Evolutionary conservation across 2,329 filamentous ascomycete genomes (phyloP).

Genomic region (Blastomyces parvus): DNA sequence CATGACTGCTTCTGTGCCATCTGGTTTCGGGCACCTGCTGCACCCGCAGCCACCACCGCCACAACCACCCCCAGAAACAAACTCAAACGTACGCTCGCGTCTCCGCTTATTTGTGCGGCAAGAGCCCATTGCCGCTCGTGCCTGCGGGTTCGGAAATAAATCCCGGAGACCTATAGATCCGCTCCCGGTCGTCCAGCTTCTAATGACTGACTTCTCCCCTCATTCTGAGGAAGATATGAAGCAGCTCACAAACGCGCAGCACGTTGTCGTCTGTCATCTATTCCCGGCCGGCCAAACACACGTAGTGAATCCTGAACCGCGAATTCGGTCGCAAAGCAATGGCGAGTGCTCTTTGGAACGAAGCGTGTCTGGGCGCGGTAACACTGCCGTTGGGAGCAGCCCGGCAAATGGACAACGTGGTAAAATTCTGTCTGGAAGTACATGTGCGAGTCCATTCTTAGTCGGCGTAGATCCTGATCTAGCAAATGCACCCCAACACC

Average conservation of each 20-base stretch:
- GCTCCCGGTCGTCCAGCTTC: constrained; percentile 39
- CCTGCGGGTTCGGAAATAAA: constrained; percentile 39
- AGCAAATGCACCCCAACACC: constrained; percentile 32
- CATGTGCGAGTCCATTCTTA: constrained; percentile 36
- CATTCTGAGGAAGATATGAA: constrained; percentile 29
- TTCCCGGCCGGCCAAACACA: constrained; percentile 24
- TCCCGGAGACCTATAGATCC: constrained; percentile 40
- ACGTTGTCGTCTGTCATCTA: constrained; percentile 38
- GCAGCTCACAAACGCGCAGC: constrained; percentile 32
- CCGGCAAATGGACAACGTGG: constrained; percentile 19
- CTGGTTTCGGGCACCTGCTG: constrained; percentile 31
- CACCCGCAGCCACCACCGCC: constrained; percentile 23
- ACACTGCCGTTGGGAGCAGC: constrained; percentile 16
- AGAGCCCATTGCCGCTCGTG: constrained; percentile 38
- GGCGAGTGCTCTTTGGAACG: constrained; percentile 8
- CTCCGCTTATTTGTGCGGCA: constrained; percentile 38
- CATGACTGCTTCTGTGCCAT: constrained; percentile 22
- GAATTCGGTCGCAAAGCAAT: constrained; percentile 14
- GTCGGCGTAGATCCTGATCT: constrained; percentile 37
- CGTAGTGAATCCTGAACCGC: constrained; percentile 13
- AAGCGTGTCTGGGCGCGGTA: neutral
- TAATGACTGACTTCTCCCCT: constrained; percentile 37
- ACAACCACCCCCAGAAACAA: constrained; percentile 19
- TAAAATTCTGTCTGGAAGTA: constrained; percentile 30
- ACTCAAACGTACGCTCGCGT: constrained; percentile 19